A percentile compares a stretch with the other conserved stretches of the same genome.
Conservation (phyloP, 2,329 filamentous ascomycete genomes). For the Coniochaeta ligniaria region DNA sequence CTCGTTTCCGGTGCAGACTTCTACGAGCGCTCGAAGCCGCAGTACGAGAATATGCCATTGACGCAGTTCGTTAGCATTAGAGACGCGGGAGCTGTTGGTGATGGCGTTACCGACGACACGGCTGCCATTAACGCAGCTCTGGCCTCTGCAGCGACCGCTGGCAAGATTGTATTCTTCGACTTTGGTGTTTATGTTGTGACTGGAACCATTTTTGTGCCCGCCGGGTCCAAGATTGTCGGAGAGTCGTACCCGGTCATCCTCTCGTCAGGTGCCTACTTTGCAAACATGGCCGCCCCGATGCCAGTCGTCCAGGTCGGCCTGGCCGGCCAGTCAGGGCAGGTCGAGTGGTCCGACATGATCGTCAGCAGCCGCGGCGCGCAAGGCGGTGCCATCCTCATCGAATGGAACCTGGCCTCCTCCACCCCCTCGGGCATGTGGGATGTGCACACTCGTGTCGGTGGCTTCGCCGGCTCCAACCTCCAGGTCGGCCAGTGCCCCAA, state of each 20-base stretch:
- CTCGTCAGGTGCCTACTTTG: conserved; percentile 48
- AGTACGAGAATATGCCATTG: conserved; percentile 56
- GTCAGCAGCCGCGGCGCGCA: conserved; percentile 58
- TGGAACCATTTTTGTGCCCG: conserved; percentile 42
- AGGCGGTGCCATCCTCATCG: conserved; percentile 59
- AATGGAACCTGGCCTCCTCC: conserved; percentile 58
- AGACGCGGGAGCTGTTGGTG: conserved; percentile 59
- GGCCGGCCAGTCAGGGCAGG: conserved; percentile 51
- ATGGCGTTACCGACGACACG: conserved; percentile 71
- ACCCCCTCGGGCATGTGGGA: conserved; percentile 57
- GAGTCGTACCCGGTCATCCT: conserved; percentile 49
- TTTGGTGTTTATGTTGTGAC: conserved; percentile 54
- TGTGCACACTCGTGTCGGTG: conserved; percentile 66
- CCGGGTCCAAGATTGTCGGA: conserved; percentile 49
- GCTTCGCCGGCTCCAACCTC: conserved; percentile 60
- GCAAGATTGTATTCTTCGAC: conserved; percentile 53
- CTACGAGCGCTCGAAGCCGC: conserved; percentile 70
- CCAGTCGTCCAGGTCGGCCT: conserved; percentile 59
- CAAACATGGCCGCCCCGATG: conserved; percentile 47
- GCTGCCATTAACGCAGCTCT: conserved; percentile 60
- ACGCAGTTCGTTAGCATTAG: conserved; percentile 63
- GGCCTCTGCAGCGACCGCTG: conserved; percentile 40
- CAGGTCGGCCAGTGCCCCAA: conserved; percentile 61
- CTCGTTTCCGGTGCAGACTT: conserved; percentile 50
- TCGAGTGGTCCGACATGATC: conserved; percentile 66